Base-by-base conservation (phyloP, 352 stramenopile species). In the Globisporangium mamillatum region DNA sequence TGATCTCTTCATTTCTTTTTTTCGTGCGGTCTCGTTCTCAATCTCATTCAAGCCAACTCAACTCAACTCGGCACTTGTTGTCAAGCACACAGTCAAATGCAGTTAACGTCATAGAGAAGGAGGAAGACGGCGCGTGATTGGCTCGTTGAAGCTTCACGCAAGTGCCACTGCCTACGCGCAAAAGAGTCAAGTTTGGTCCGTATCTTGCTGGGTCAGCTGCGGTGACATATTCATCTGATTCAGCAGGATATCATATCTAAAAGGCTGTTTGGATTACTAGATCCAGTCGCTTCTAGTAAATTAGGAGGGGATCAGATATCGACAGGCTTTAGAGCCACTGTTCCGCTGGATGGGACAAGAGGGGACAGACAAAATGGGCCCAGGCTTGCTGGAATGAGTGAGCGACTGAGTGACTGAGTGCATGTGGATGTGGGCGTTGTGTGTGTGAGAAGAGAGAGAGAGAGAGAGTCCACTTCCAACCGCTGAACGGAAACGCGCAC, bases 181-280 rank as follows among this genome's bases (percentile, higher is more conserved):
- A 61, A 27, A 8, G 8, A 46, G 29, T 50, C 18, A 52, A 52
- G 44, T 52, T 52, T 24, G 44, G 18, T 24, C 56, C 56, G 56
- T 41, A 48, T 62, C 56, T 62, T 62, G 25, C 18, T 48, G 20
- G n/a, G 50, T 24, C n/a, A 8, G 46, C 50, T 29, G 50, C 50
- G 50, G 29, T 62, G 56, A 62, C 56, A 25, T 20, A 5, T n/a
- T 2, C 10, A 62, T 62, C 56, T 50, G 56, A 14, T 61, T 62
- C 5, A 14, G 7, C 14, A 12, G 56, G 29, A 20, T 62, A 62
- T 22, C 18, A 50, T 50, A 32, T 50, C 2, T 50, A 2, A 20
- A 3, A 32, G 9, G 10, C 29, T 32, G 4, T 32, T 32, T 32
- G 29, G 4, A 32, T 32, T 32, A 32, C 29, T 8, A 32, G 29